Percentiles rank a stretch among this genome's conserved stretches.
Conservation (phyloP, 805 yeast species). For the Yarrowia phangngaensis region DNA sequence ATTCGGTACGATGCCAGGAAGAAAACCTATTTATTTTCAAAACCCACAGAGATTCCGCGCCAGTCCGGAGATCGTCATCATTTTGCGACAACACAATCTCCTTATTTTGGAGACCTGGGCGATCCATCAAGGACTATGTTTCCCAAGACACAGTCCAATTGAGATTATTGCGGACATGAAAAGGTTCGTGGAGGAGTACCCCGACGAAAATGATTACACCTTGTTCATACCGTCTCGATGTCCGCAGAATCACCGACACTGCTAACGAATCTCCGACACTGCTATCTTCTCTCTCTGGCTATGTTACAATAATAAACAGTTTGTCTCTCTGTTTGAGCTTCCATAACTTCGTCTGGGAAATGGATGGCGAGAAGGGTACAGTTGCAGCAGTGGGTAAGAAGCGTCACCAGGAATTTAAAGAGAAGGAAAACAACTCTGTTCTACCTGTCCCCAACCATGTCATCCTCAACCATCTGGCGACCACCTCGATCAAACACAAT, state of each 20-base stretch:
- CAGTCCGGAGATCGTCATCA: too few species aligned
- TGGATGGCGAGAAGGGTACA: too few species aligned
- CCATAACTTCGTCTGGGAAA: too few species aligned
- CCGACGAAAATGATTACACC: too few species aligned
- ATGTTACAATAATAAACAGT: too few species aligned
- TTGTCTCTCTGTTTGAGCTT: too few species aligned
- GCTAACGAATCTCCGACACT: too few species aligned
- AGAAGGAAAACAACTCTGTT: slow-evolving; percentile 81
- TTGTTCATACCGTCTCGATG: too few species aligned
- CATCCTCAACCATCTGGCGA: slow-evolving; percentile 86
- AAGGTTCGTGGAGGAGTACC: slow-evolving; percentile 83
- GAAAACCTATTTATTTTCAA: slow-evolving; percentile 60
- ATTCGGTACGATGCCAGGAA: slow-evolving; percentile 64
- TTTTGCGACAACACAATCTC: slow-evolving; percentile 64
- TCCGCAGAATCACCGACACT: too few species aligned
- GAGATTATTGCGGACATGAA: slow-evolving; percentile 86
- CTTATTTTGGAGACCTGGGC: slow-evolving; percentile 92
- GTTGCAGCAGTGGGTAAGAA: too few species aligned
- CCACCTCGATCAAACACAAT: slow-evolving; percentile 89
- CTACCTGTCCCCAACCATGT: slow-evolving; percentile 93
- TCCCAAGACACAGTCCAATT: slow-evolving; percentile 76
- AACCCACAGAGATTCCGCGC: slow-evolving; percentile 55
- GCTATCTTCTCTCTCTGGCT: too few species aligned
- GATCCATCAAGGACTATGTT: slow-evolving; percentile 71
- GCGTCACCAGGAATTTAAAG: too few species aligned